These are phyloP conservation scores for Anthracocystis setariae DNA, from an alignment of 1,284 basidiomycete genomes.

Conservation along the genomic window DNA sequence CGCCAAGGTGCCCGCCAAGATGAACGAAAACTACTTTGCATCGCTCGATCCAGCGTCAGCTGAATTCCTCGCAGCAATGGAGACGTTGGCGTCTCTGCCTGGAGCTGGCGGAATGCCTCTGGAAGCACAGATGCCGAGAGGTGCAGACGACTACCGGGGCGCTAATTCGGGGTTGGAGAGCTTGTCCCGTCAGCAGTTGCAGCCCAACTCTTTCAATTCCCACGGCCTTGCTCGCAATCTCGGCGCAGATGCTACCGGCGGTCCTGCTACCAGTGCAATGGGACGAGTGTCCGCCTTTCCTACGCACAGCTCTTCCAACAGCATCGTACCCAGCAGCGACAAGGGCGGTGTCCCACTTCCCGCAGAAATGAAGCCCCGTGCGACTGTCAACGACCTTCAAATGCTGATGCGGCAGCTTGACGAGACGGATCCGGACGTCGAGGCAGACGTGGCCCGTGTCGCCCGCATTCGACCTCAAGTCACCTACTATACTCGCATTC, in stretches of 20 bases:
- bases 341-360: conserved; percentile 66
- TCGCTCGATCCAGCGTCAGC: conserved; percentile 30
- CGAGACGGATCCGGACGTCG: conserved; percentile 65
- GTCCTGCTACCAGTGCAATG: conserved; percentile 69
- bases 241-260: conserved; percentile 24
- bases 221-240: conserved; percentile 25
- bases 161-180: conserved; percentile 84
- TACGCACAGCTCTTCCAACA: conserved; percentile 60
- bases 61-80: conserved; percentile 48
- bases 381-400: conserved; percentile 75
- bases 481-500: conserved; percentile 62
- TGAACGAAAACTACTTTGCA: conserved; percentile 21
- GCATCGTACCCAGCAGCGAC: conserved; percentile 66
- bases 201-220: conserved; percentile 8
- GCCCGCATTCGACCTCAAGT: conserved; percentile 79
- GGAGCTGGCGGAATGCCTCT: conserved; percentile 88
- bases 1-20: conserved; percentile 80
- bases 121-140: conserved; percentile 89
- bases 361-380: conserved; percentile 67
- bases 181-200: conserved; percentile 72
- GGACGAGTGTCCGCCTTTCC: conserved; percentile 68
- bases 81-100: conserved; percentile 44
- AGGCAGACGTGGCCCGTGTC: conserved; percentile 30
- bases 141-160: conserved; percentile 92
- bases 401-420: conserved; percentile 94